Conservation (phyloP, 1,139 yeast genomes). For the Taiozyma sp. region DNA sequence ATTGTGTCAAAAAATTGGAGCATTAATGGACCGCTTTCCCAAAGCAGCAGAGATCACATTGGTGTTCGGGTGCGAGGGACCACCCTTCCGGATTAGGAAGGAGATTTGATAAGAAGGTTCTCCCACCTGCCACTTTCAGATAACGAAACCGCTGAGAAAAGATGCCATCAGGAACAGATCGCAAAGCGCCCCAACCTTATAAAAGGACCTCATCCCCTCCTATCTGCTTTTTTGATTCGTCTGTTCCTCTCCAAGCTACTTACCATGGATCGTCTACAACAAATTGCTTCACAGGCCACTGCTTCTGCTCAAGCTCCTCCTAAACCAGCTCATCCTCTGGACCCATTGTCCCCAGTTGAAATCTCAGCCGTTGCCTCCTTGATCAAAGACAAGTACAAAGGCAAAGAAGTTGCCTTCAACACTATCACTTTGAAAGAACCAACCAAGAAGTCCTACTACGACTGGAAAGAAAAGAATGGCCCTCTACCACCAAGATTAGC, state of each 20-base stretch:
- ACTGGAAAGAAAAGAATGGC: conserved; percentile 63
- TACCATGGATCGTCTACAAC: conserved; percentile 61
- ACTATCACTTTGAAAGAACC: conserved; percentile 73
- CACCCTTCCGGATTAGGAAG: neutral
- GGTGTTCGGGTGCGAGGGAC: neutral
- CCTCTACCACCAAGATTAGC: conserved; percentile 65
- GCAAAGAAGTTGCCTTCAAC: conserved; percentile 51
- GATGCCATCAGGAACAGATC: neutral
- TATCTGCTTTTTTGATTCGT: too few species aligned
- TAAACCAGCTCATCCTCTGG: conserved; percentile 62
- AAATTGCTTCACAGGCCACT: conserved; percentile 60
- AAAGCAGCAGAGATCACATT: neutral
- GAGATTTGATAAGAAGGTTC: neutral
- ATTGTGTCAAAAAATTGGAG: neutral
- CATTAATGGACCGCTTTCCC: neutral
- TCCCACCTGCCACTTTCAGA: neutral
- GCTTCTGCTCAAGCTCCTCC: conserved; percentile 51
- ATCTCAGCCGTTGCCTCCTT: conserved; percentile 40
- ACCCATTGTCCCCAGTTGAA: conserved; percentile 63
- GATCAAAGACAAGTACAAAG: conserved; percentile 42
- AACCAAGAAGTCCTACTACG: conserved; percentile 52
- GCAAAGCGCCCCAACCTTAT: neutral
- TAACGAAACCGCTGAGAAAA: neutral
- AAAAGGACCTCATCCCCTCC: neutral
- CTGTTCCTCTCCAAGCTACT: neutral